phyloP scores from a whole-genome alignment of 1,284 basidiomycete species.

The Pterulicium gracile region DNA sequence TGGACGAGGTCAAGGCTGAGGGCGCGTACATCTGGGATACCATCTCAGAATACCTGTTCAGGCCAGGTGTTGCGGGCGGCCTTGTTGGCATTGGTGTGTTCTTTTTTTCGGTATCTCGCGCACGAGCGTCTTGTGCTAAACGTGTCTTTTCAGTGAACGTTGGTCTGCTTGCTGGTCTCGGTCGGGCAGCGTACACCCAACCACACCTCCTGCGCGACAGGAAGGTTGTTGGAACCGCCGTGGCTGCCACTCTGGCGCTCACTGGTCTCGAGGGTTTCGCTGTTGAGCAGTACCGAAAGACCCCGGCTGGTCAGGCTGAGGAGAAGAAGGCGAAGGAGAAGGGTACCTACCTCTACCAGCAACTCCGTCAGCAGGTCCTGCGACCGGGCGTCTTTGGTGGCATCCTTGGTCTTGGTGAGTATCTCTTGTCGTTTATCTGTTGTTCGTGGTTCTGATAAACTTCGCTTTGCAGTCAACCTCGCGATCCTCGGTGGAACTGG shows the following conservation, averaged over 20 bases:
- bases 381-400: conserved; percentile 65
- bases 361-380: conserved; percentile 48
- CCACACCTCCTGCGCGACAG: conserved; percentile 53
- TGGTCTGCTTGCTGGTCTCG: conserved; percentile 52
- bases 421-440: background rate
- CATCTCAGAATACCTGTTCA: conserved; percentile 50
- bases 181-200: conserved; percentile 58
- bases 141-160: conserved; percentile 46
- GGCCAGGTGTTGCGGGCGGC: conserved; percentile 64
- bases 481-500: conserved; percentile 58
- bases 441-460: background rate
- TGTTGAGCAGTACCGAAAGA: conserved; percentile 52
- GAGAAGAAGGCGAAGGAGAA: conserved; percentile 49
- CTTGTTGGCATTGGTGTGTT: conserved; percentile 56
- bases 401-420: conserved; percentile 51
- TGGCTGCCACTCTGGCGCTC: conserved; percentile 43
- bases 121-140: conserved; percentile 2
- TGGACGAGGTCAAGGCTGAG: conserved; percentile 44
- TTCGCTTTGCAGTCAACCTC: conserved; percentile 45
- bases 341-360: conserved; percentile 48
- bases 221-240: conserved; percentile 40
- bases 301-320: conserved; percentile 46
- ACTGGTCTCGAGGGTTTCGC: conserved; percentile 54
- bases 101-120: background rate
- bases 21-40: conserved; percentile 42